These are phyloP conservation scores for Discostella stelligera DNA, from an alignment of 352 stramenopile genomes.

Conservation along the genomic window DNA sequence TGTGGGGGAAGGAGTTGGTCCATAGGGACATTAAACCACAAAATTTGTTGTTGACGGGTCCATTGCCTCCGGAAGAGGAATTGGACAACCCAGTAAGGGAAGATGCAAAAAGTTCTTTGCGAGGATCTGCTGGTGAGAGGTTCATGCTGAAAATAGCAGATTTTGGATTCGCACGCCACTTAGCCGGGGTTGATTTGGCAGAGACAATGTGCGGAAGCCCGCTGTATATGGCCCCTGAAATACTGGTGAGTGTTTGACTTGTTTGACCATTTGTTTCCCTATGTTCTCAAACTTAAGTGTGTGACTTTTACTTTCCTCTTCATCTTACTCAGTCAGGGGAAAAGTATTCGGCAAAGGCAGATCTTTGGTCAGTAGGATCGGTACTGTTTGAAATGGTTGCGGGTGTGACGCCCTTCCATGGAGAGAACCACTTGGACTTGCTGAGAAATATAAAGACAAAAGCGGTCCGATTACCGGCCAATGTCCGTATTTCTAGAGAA, in stretches of 20 bases:
- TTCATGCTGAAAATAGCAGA: conserved; percentile 89
- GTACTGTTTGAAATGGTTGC: conserved; percentile 96
- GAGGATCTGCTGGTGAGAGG: conserved; percentile 22
- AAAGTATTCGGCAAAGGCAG: conserved; percentile 95
- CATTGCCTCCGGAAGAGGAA: conserved; percentile 68
- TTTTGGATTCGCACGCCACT: conserved; percentile 95
- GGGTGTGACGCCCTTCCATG: conserved; percentile 90
- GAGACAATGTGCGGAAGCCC: conserved; percentile 94
- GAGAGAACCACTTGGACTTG: conserved; percentile 92
- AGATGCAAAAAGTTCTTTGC: conserved; percentile 18
- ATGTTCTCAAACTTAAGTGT: too few species aligned
- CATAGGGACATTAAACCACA: conserved; percentile 97
- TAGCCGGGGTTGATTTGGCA: conserved; percentile 89
- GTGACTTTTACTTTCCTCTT: neutral
- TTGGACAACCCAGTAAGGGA: conserved; percentile 61
- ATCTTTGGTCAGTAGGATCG: conserved; percentile 94
- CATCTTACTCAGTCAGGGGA: conserved; percentile 51
- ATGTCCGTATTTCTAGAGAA: conserved; percentile 84
- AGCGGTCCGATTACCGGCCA: conserved; percentile 86
- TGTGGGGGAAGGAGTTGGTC: conserved; percentile 92
- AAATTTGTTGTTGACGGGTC: conserved; percentile 90
- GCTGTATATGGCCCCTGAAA: conserved; percentile 97
- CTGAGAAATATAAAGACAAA: conserved; percentile 91
- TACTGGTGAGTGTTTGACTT: conserved; percentile 78
- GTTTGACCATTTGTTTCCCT: too few species aligned